Evolutionary conservation across 2,329 filamentous ascomycete species (phyloP).

Genomic region (Fusarium abutilonis): DNA sequence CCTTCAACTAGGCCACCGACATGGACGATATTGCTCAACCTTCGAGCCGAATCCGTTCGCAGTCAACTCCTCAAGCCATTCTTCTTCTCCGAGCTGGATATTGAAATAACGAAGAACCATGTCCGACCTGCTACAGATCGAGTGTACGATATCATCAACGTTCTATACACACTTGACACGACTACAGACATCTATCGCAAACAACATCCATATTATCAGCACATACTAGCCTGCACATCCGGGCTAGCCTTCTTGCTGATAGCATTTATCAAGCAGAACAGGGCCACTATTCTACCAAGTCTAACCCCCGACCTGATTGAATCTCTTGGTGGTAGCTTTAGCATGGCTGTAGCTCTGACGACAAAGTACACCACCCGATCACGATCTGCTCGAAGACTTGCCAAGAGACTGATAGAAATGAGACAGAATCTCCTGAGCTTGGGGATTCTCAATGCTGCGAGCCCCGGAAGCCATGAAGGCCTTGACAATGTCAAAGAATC

Average conservation of each 20-base stretch:
- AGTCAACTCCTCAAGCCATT: conserved; percentile 25
- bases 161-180: conserved; percentile 13
- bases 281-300: conserved; percentile 12
- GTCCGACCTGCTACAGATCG: conserved; percentile 21
- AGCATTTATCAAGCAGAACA: conserved; percentile 33
- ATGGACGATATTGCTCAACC: conserved; percentile 23
- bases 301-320: conserved; percentile 17
- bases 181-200: conserved; percentile 27
- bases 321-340: conserved; percentile 22
- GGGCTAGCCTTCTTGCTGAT: conserved; percentile 25
- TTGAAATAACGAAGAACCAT: conserved; percentile 25
- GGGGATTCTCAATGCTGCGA: conserved; percentile 9
- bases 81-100: conserved; percentile 30
- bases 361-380: conserved; percentile 21
- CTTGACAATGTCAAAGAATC: conserved; percentile 22
- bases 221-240: conserved; percentile 22
- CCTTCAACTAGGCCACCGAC: conserved; percentile 22
- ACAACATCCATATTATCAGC: conserved; percentile 28
- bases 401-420: conserved; percentile 25
- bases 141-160: conserved; percentile 25
- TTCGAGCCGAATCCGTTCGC: conserved; percentile 27
- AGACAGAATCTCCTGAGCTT: conserved; percentile 14
- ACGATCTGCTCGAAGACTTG: conserved; percentile 16
- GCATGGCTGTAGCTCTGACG: conserved; percentile 24
- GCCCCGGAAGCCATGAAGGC: conserved; percentile 11